phyloP scores from a whole-genome alignment of 139 green algal species.

The Chlamydomonas sp. region DNA sequence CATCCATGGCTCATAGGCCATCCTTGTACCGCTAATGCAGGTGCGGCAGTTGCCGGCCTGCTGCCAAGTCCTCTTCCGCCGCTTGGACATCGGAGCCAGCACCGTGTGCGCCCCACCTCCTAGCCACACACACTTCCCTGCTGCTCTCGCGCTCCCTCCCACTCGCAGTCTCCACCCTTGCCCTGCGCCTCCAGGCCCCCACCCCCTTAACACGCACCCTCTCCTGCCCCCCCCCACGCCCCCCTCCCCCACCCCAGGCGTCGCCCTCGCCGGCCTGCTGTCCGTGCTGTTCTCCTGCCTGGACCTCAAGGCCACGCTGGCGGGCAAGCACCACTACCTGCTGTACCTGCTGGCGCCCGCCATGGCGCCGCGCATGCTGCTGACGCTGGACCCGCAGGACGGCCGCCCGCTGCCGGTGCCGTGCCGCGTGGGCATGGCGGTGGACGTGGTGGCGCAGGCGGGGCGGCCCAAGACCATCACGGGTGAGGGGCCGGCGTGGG shows the following conservation, averaged over 20 bases:
- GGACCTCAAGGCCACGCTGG: slow-evolving; percentile 85
- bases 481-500: background rate
- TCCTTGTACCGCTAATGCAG: no score
- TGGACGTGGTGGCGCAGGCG: slow-evolving; percentile 97
- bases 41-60: no score
- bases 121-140: no score
- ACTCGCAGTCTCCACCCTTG: no score
- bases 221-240: background rate
- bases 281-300: slow-evolving; percentile 81
- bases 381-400: slow-evolving; percentile 91
- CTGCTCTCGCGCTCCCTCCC: no score
- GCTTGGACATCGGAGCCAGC: no score
- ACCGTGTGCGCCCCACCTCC: no score
- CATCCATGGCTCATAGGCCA: no score
- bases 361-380: slow-evolving; percentile 96
- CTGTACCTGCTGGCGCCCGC: slow-evolving; percentile 92
- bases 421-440: slow-evolving; percentile 91
- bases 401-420: slow-evolving; percentile 86
- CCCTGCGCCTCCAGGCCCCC: no score
- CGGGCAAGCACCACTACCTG: slow-evolving; percentile 92
- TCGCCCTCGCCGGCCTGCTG: slow-evolving; percentile 87
- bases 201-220: background rate
- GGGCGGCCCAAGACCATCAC: slow-evolving; percentile 99
- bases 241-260: slow-evolving; percentile 62
- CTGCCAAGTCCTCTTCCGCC: no score